Evolutionary conservation across 176 grass and related monocot species (phyloP).

Genomic region (Bonia amplexicaulis): DNA sequence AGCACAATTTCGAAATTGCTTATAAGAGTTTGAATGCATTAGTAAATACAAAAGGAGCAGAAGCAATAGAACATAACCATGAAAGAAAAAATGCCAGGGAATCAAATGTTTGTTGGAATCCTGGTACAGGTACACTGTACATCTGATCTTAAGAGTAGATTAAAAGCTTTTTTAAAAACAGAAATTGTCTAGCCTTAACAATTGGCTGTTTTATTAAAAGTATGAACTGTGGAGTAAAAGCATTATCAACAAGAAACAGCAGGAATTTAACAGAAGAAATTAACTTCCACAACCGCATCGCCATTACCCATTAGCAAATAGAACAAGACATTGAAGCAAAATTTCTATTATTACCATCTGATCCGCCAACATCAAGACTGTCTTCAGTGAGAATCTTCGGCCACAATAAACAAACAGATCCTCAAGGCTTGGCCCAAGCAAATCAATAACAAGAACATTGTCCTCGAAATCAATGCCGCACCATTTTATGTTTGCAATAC

Average conservation of each 20-base stretch:
- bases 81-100: neutral
- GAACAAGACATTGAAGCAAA: neutral
- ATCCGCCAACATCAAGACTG: conserved; percentile 76
- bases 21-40: neutral
- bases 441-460: conserved; percentile 83
- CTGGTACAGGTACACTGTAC: neutral
- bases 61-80: neutral
- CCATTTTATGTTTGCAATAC: conserved; percentile 83
- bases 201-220: neutral
- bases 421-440: conserved; percentile 82
- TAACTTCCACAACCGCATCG: neutral
- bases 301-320: conserved; percentile 4
- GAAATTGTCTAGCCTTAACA: neutral
- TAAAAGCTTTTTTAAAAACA: neutral
- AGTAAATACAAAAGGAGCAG: neutral
- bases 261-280: neutral
- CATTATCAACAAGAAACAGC: neutral
- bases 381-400: conserved; percentile 77
- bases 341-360: conserved; percentile 63
- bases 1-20: neutral
- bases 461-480: conserved; percentile 67
- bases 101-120: neutral
- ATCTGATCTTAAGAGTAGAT: neutral
- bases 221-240: neutral
- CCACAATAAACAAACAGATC: conserved; percentile 79